phyloP scores from a whole-genome alignment of 352 stramenopile species.

The Globisporangium spiculum region DNA sequence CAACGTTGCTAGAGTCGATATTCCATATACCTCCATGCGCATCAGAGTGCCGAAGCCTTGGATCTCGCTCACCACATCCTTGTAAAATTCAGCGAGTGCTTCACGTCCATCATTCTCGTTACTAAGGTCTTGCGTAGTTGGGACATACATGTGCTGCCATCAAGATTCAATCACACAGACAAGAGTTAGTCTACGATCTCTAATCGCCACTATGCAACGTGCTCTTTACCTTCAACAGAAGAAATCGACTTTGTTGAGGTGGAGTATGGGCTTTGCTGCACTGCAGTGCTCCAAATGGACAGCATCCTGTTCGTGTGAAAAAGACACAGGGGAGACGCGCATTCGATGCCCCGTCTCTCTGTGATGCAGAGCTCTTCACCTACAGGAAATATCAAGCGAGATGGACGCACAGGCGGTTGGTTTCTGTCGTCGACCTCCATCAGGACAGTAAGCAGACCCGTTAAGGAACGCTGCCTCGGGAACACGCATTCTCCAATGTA shows the following conservation, averaged over 20 bases:
- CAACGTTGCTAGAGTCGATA: background rate
- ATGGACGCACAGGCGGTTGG: background rate
- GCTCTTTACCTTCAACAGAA: constrained; percentile 20
- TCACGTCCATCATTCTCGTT: background rate
- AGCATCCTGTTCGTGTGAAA: constrained; percentile 23
- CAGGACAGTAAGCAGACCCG: background rate
- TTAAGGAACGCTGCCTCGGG: background rate
- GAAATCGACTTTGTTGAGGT: constrained; percentile 13
- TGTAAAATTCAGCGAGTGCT: constrained; percentile 10
- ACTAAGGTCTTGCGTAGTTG: background rate
- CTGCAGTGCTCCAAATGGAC: constrained; percentile 17
- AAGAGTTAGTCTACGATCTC: background rate
- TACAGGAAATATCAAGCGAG: background rate
- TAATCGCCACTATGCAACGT: background rate
- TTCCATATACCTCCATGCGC: constrained; percentile 19
- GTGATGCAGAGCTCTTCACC: background rate
- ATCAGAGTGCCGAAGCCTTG: constrained; percentile 15
- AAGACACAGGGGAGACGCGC: constrained; percentile 17
- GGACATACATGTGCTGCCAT: background rate
- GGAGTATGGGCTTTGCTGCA: constrained; percentile 16
- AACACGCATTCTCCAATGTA: background rate
- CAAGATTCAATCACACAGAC: background rate
- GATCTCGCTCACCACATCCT: constrained; percentile 12
- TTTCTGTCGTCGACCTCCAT: background rate
- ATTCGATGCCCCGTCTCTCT: background rate